Evolutionary conservation across 2,329 filamentous ascomycete genomes (phyloP).

Genomic region (Aspergillus glaucus): DNA sequence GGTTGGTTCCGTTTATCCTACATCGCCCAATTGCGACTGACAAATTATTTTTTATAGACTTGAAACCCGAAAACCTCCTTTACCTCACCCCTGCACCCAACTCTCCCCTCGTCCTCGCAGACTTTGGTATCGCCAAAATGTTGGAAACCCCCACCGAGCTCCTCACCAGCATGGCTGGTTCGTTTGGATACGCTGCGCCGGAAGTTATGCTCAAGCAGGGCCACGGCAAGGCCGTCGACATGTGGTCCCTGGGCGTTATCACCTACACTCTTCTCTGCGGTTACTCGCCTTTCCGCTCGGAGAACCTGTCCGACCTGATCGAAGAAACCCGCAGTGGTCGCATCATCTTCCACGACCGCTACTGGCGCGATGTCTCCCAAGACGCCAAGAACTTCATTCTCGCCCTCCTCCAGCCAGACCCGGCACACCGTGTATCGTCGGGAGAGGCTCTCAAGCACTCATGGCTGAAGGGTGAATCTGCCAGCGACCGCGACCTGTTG

Average conservation of each 20-base stretch:
- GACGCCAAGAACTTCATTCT: constrained; percentile 95
- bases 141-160: constrained; percentile 85
- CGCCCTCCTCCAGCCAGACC: constrained; percentile 69
- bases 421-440: constrained; percentile 70
- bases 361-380: constrained; percentile 95
- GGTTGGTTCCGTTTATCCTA: constrained; percentile 47
- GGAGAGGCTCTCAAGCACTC: constrained; percentile 72
- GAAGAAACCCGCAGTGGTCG: constrained; percentile 81
- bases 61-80: constrained; percentile 96
- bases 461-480: constrained; percentile 87
- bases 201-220: constrained; percentile 98
- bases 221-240: constrained; percentile 96
- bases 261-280: constrained; percentile 97
- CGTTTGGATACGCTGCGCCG: constrained; percentile 94
- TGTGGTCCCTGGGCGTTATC: constrained; percentile 99
- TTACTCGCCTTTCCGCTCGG: constrained; percentile 95
- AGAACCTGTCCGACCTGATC: constrained; percentile 86
- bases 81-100: constrained; percentile 73
- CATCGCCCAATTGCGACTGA: background rate
- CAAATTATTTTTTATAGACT: constrained; percentile 52
- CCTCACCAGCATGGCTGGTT: constrained; percentile 96
- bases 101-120: constrained; percentile 85
- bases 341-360: constrained; percentile 93
- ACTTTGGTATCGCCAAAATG: constrained; percentile 99
- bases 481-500: constrained; percentile 92